phyloP scores from a whole-genome alignment of 805 yeast genomes.

The Wickerhamomyces kurtzmanii region DNA sequence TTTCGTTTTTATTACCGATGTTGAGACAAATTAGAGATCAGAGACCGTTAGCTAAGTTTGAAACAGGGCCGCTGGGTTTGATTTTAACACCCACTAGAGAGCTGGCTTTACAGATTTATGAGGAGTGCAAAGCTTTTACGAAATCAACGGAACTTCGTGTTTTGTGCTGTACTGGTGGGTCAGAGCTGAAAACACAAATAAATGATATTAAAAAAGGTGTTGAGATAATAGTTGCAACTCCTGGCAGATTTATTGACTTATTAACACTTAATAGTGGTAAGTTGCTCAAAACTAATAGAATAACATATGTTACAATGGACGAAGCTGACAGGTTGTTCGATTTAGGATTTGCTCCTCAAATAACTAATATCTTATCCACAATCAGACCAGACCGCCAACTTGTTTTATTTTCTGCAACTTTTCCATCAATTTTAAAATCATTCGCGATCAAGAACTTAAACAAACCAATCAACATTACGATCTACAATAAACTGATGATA shows the following conservation, averaged over 20 bases:
- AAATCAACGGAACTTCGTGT: slow-evolving; percentile 39
- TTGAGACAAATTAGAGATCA: slow-evolving; percentile 79
- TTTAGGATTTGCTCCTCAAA: slow-evolving; percentile 95
- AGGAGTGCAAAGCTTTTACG: slow-evolving; percentile 53
- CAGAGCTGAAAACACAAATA: slow-evolving; percentile 74
- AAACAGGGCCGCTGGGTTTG: slow-evolving; percentile 70
- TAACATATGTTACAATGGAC: slow-evolving; percentile 81
- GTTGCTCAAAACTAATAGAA: slow-evolving; percentile 49
- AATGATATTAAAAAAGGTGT: slow-evolving; percentile 69
- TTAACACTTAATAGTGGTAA: slow-evolving; percentile 77
- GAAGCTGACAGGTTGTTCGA: slow-evolving; percentile 98
- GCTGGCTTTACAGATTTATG: slow-evolving; percentile 73
- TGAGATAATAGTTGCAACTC: slow-evolving; percentile 84
- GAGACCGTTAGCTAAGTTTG: slow-evolving; percentile 31
- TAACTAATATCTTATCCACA: slow-evolving; percentile 65
- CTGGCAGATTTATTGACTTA: slow-evolving; percentile 88
- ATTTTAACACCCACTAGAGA: slow-evolving; percentile 91
- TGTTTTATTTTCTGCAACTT: slow-evolving; percentile 89
- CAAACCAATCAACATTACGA: slow-evolving; percentile 65
- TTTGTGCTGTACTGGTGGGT: slow-evolving; percentile 87
- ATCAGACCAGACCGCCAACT: slow-evolving; percentile 84
- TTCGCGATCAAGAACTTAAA: slow-evolving; percentile 58
- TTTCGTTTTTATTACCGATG: slow-evolving; percentile 79
- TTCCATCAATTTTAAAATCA: slow-evolving; percentile 69
- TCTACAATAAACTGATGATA: slow-evolving; percentile 75